Conservation (phyloP, 768 basidiomycete species). For the Floccularia luteovirens region DNA sequence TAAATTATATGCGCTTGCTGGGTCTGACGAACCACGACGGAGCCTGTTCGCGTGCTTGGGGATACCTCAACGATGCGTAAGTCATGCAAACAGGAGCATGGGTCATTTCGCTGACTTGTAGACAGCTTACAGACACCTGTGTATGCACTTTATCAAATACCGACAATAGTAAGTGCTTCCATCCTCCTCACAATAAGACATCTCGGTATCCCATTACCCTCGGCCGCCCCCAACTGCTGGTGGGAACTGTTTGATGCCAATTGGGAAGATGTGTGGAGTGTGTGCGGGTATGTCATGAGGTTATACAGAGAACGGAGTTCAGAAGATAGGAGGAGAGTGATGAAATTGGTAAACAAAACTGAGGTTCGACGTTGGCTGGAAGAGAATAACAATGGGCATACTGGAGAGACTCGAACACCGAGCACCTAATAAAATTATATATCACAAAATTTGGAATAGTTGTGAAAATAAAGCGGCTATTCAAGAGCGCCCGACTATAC, state of each 20-base stretch:
- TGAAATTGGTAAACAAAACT: slow-evolving; percentile 66
- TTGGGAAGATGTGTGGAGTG: slow-evolving; percentile 83
- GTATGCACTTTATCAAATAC: slow-evolving; percentile 83
- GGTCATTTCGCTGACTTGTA: neutral
- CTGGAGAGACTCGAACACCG: no score
- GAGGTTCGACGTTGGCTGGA: slow-evolving; percentile 83
- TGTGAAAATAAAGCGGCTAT: no score
- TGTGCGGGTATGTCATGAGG: slow-evolving; percentile 80
- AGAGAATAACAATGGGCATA: no score
- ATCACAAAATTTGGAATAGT: no score
- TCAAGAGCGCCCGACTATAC: no score
- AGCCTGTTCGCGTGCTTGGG: slow-evolving; percentile 81
- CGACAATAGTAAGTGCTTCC: slow-evolving; percentile 83
- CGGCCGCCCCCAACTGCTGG: slow-evolving; percentile 70
- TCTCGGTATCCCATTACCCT: slow-evolving; percentile 68
- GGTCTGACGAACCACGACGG: slow-evolving; percentile 69
- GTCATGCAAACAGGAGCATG: slow-evolving; percentile 19
- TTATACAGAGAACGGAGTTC: slow-evolving; percentile 57
- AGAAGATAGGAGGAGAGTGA: slow-evolving; percentile 32
- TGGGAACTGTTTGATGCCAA: slow-evolving; percentile 91
- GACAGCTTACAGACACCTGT: slow-evolving; percentile 89
- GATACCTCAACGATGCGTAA: slow-evolving; percentile 92
- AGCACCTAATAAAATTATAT: no score
- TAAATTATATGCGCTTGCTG: slow-evolving; percentile 89
- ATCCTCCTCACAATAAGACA: slow-evolving; percentile 78